Percentiles rank a stretch among this genome's conserved stretches.
Evolutionary conservation across 2,329 filamentous ascomycete genomes (phyloP).

Genomic region (Cladosporium sp.): DNA sequence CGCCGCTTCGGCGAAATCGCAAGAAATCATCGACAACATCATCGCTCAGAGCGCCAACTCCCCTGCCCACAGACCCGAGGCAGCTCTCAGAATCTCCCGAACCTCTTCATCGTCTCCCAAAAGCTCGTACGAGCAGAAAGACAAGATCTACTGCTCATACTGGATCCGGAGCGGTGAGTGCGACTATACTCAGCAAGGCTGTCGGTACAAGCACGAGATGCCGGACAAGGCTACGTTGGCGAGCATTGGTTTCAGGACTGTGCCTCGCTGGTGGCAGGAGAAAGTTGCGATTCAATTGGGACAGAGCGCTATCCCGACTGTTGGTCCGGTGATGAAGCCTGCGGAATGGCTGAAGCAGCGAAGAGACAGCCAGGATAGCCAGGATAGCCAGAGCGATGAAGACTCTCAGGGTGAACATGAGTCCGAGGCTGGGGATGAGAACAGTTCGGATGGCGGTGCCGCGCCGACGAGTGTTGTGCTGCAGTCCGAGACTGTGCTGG

Average conservation of each 20-base stretch:
- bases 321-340: conserved; percentile 25
- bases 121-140: conserved; percentile 44
- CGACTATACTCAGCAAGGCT: conserved; percentile 82
- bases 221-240: conserved; percentile 69
- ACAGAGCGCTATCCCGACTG: conserved; percentile 23
- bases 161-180: conserved; percentile 88
- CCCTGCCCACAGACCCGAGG: conserved; percentile 6
- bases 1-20: conserved; percentile 22
- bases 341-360: conserved; percentile 22
- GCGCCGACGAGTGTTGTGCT: background rate
- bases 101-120: conserved; percentile 43
- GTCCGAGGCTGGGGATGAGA: background rate
- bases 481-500: background rate
- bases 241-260: conserved; percentile 65
- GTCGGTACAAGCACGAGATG: conserved; percentile 90
- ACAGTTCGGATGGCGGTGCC: background rate
- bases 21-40: conserved; percentile 33
- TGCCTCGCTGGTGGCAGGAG: conserved; percentile 61
- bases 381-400: background rate
- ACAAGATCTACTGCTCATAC: conserved; percentile 83
- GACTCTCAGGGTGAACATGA: background rate
- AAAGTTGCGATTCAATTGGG: conserved; percentile 40
- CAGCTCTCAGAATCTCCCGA: background rate
- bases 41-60: conserved; percentile 27
- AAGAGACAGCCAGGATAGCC: conserved; percentile 6